These are phyloP conservation scores for Candida sp. DNA, from an alignment of 1,139 yeast genomes.

Conservation along the genomic window DNA sequence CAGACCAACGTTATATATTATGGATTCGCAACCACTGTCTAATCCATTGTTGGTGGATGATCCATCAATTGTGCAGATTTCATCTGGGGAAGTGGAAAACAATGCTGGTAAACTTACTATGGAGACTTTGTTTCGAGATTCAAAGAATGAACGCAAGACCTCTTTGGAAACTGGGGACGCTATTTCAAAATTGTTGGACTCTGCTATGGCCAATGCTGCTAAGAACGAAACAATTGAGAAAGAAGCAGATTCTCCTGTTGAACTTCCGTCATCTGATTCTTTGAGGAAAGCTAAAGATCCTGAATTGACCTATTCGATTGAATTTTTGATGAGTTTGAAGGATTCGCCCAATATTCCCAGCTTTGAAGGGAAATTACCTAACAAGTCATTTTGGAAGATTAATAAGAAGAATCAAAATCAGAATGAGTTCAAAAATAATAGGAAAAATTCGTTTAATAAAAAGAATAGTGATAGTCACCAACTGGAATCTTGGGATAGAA, in stretches of 20 bases:
- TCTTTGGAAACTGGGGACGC: constrained; percentile 30
- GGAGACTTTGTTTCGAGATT: constrained; percentile 2
- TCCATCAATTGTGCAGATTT: constrained; percentile 30
- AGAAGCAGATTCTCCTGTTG: constrained; percentile 2
- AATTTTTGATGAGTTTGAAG: constrained; percentile 30
- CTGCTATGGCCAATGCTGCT: constrained; percentile 48
- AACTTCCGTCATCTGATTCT: constrained; percentile 4
- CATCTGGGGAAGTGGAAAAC: constrained; percentile 1
- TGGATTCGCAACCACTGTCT: constrained; percentile 8
- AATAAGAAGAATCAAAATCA: constrained; percentile 9
- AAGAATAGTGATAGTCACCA: constrained; percentile 6
- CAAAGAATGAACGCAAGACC: neutral
- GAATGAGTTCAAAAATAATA: constrained; percentile 6
- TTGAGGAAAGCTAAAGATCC: constrained; percentile 11
- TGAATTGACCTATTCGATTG: constrained; percentile 33
- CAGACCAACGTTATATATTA: neutral
- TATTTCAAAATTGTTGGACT: constrained; percentile 38
- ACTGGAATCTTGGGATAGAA: constrained; percentile 29
- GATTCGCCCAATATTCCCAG: constrained; percentile 32
- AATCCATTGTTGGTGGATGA: constrained; percentile 25
- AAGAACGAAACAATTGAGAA: constrained; percentile 11
- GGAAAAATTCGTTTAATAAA: constrained; percentile 3
- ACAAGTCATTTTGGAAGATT: constrained; percentile 39
- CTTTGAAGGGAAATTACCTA: constrained; percentile 34
- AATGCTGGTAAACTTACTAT: constrained; percentile 3